phyloP scores from a whole-genome alignment of 2,329 filamentous ascomycete species.

The Venturia pyrina region DNA sequence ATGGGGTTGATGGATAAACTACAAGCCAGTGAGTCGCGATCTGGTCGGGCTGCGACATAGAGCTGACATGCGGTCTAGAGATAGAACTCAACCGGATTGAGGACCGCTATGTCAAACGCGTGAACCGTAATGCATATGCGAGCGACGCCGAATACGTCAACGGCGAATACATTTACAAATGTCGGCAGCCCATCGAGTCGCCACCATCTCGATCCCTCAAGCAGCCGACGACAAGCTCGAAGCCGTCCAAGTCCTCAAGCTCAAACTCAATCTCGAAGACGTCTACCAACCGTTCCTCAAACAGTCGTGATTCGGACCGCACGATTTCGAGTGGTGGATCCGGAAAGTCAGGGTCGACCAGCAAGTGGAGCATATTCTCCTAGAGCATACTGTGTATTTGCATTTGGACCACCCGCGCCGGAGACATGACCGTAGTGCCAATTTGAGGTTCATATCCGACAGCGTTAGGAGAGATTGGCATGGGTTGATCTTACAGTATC shows the following conservation, averaged over 20 bases:
- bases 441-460: background rate
- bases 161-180: slow-evolving; percentile 81
- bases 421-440: background rate
- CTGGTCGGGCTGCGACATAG: background rate
- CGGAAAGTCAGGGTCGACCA: background rate
- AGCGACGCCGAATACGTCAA: slow-evolving; percentile 88
- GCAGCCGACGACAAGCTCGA: background rate
- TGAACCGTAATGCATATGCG: slow-evolving; percentile 80
- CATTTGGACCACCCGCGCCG: background rate
- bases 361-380: slow-evolving; percentile 3
- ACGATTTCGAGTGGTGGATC: background rate
- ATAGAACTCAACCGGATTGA: slow-evolving; percentile 91
- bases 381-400: background rate
- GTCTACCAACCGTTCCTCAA: background rate
- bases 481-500: background rate
- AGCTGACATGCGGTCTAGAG: slow-evolving; percentile 34
- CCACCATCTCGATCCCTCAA: slow-evolving; percentile 29
- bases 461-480: background rate
- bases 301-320: background rate
- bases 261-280: background rate
- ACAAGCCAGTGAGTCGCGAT: slow-evolving; percentile 11
- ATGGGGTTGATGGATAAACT: slow-evolving; percentile 12
- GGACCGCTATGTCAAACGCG: slow-evolving; percentile 85
- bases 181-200: slow-evolving; percentile 18
- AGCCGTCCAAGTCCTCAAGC: background rate